Percentiles rank a stretch among this genome's conserved stretches.
Evolutionary conservation across 768 basidiomycete species (phyloP).

Genomic region (Leccinum boreale): DNA sequence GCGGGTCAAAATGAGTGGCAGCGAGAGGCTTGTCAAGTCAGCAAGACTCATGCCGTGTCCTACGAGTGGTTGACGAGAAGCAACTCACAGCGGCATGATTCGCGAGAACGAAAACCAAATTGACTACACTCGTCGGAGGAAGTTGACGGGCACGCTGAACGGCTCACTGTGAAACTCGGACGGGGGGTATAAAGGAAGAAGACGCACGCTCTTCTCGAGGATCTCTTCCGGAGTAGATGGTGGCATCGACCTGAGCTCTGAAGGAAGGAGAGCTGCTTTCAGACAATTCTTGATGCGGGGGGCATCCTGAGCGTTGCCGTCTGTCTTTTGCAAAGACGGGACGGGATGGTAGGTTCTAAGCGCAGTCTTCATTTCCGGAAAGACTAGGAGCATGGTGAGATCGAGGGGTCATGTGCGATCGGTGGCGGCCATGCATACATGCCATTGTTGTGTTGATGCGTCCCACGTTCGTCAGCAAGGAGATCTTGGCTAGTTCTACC

Average conservation of each 20-base stretch:
- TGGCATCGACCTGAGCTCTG: conserved; percentile 60
- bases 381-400: conserved; percentile 50
- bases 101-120: conserved; percentile 80
- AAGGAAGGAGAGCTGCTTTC: conserved; percentile 73
- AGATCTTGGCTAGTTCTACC: conserved; percentile 77
- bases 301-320: conserved; percentile 86
- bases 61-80: not conserved
- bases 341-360: conserved; percentile 87
- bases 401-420: conserved; percentile 4
- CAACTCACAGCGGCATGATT: conserved; percentile 69
- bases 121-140: conserved; percentile 84
- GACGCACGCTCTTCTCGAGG: conserved; percentile 58
- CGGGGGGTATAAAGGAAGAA: not conserved
- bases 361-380: conserved; percentile 92
- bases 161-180: conserved; percentile 1
- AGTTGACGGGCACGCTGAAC: conserved; percentile 52
- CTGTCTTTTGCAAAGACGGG: conserved; percentile 83
- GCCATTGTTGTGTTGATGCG: conserved; percentile 93
- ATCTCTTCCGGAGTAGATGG: conserved; percentile 78
- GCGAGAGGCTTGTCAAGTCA: conserved; percentile 48
- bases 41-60: conserved; percentile 7
- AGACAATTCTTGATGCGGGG: conserved; percentile 90
- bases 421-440: conserved; percentile 44
- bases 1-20: conserved; percentile 69
- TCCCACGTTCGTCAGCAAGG: conserved; percentile 84